phyloP scores from a whole-genome alignment of 192 early-diverging fungal genomes.

The Backusella tuberculispora region DNA sequence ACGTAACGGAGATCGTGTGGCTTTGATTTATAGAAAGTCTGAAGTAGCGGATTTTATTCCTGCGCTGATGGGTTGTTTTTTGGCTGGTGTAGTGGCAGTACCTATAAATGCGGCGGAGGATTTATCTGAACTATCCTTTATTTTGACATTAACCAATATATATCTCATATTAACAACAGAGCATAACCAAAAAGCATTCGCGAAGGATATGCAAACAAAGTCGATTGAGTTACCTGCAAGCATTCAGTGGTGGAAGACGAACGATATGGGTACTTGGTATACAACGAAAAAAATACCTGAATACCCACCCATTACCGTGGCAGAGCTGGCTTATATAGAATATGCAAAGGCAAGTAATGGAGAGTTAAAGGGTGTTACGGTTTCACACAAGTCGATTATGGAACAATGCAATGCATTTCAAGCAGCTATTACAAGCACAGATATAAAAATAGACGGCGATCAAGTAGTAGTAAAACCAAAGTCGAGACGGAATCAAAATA shows the following conservation, averaged over 20 bases:
- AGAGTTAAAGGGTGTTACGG: conserved; percentile 81
- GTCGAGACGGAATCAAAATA: conserved; percentile 45
- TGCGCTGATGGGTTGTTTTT: conserved; percentile 81
- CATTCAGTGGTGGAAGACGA: conserved; percentile 85
- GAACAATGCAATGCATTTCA: conserved; percentile 59
- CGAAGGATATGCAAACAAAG: conserved; percentile 68
- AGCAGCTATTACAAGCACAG: conserved; percentile 22
- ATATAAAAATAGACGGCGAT: neutral
- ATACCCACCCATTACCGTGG: conserved; percentile 48
- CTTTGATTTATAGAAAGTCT: conserved; percentile 78
- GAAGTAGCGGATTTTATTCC: conserved; percentile 86
- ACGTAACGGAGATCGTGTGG: conserved; percentile 68
- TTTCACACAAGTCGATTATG: conserved; percentile 79
- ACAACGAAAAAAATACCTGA: conserved; percentile 55
- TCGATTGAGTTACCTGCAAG: conserved; percentile 65
- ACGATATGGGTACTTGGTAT: conserved; percentile 70
- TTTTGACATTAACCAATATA: conserved; percentile 68
- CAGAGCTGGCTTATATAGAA: conserved; percentile 84
- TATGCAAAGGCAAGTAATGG: conserved; percentile 84
- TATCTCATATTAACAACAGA: conserved; percentile 83
- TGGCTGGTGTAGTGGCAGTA: conserved; percentile 80
- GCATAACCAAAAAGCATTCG: conserved; percentile 71
- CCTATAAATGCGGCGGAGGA: conserved; percentile 85
- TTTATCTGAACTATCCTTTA: conserved; percentile 75
- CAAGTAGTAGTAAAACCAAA: neutral